Evolutionary conservation across 1,139 yeast species (phyloP).

Genomic region (Magnusiomyces fungicola): DNA sequence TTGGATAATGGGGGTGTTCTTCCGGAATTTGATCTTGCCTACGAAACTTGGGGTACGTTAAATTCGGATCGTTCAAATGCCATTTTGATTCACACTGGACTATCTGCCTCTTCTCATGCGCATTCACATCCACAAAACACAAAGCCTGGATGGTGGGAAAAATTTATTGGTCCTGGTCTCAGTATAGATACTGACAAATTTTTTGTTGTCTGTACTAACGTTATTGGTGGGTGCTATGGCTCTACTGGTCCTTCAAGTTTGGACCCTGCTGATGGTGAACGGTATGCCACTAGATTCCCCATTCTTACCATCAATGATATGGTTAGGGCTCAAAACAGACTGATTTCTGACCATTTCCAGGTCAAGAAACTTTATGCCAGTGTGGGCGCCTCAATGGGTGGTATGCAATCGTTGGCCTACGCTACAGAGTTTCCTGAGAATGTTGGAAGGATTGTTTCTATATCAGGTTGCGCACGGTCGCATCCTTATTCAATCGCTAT

Average conservation of each 20-base stretch:
- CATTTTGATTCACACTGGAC: constrained; percentile 77
- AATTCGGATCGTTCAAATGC: constrained; percentile 60
- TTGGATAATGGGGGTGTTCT: constrained; percentile 78
- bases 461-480: constrained; percentile 87
- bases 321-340: constrained; percentile 79
- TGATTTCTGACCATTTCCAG: constrained; percentile 54
- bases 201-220: constrained; percentile 83
- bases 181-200: constrained; percentile 74
- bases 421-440: constrained; percentile 76
- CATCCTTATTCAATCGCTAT: constrained; percentile 93
- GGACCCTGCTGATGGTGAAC: constrained; percentile 63
- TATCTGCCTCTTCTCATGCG: constrained; percentile 94
- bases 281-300: constrained; percentile 85
- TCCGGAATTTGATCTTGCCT: constrained; percentile 72
- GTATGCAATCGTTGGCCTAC: constrained; percentile 89
- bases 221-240: constrained; percentile 90
- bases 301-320: constrained; percentile 79
- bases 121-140: constrained; percentile 66
- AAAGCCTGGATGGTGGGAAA: constrained; percentile 93
- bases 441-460: constrained; percentile 64
- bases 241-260: constrained; percentile 86
- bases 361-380: constrained; percentile 64
- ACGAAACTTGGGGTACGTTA: constrained; percentile 83
- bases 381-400: constrained; percentile 94
- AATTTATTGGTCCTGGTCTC: constrained; percentile 78